A percentile compares a stretch with the other conserved stretches of the same genome.
Conservation (phyloP, 139 green algal species). For the Tetradesmus lagerheimii region DNA sequence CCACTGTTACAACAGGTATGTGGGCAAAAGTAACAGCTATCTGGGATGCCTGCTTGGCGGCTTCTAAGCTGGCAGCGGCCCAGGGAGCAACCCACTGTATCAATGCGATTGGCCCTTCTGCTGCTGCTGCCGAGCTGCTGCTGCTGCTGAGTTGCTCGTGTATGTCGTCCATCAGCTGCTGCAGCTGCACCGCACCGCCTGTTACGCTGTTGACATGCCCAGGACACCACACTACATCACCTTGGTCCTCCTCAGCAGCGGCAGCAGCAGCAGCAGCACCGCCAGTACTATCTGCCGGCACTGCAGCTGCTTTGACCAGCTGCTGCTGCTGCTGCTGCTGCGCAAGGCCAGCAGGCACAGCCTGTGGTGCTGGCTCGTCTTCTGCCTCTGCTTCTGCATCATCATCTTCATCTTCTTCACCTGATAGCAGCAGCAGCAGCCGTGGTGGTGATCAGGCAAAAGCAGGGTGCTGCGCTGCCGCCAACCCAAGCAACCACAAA, state of each 20-base stretch:
- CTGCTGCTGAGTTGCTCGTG: constrained; percentile 9
- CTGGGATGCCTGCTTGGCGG: constrained; percentile 16
- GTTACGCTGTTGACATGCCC: constrained; percentile 58
- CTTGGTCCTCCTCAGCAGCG: background rate
- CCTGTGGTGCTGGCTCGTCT: constrained; percentile 28
- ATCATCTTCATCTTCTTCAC: constrained; percentile 50
- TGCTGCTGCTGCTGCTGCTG: constrained; percentile 20
- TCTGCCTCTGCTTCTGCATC: constrained; percentile 42
- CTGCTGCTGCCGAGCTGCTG: constrained; percentile 9
- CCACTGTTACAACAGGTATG: constrained; percentile 56
- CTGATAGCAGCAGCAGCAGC: constrained; percentile 1
- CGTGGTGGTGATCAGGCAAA: background rate
- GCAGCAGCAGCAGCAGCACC: background rate
- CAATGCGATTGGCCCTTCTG: background rate
- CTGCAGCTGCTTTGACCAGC: background rate
- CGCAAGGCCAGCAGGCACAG: background rate
- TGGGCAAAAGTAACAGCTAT: constrained; percentile 45
- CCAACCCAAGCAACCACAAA: too few relatives aligned
- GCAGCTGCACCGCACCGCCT: constrained; percentile 65
- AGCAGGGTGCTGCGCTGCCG: background rate
- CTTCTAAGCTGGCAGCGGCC: constrained; percentile 51
- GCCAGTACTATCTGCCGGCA: background rate
- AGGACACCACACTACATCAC: constrained; percentile 34
- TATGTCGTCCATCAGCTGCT: constrained; percentile 57
- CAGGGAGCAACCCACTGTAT: constrained; percentile 76